Percentiles rank a stretch among this genome's conserved stretches.
phyloP scores from a whole-genome alignment of 345 rosid genomes.

The Dipteronia dyeriana region DNA sequence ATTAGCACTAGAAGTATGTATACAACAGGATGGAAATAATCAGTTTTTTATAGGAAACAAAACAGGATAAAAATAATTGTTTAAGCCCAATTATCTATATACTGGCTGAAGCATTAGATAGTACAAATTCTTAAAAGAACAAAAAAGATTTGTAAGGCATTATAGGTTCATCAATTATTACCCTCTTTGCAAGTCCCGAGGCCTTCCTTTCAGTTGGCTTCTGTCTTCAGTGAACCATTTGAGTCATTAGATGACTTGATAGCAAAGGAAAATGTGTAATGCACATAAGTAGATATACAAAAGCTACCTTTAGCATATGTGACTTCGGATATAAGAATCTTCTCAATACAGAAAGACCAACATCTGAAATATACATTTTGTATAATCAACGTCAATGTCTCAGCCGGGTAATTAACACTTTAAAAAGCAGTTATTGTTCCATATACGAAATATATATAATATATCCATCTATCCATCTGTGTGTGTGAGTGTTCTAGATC shows the following conservation, averaged over 20 bases:
- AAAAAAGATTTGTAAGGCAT: not conserved
- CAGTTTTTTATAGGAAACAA: too few relatives aligned
- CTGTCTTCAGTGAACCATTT: conserved; percentile 66
- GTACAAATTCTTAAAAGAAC: not conserved
- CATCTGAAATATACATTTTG: conserved; percentile 59
- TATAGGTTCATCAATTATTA: conserved; percentile 35
- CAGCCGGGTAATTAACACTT: conserved; percentile 3
- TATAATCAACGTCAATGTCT: conserved; percentile 13
- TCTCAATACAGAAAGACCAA: conserved; percentile 86
- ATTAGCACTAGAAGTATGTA: conserved; percentile 12
- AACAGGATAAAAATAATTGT: not conserved
- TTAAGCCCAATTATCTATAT: not conserved
- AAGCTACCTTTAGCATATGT: conserved; percentile 54
- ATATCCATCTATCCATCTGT: too few relatives aligned
- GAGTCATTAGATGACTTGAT: conserved; percentile 45
- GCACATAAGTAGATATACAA: conserved; percentile 18
- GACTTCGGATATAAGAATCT: conserved; percentile 73
- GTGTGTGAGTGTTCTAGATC: too few relatives aligned
- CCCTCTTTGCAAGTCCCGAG: conserved; percentile 92
- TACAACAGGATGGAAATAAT: not conserved
- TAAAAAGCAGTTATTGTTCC: not conserved
- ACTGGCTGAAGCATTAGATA: not conserved
- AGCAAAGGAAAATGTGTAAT: conserved; percentile 14
- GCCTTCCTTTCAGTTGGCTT: conserved; percentile 74
- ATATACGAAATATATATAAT: not conserved